Evolutionary conservation across 352 stramenopile genomes (phyloP), one percentile per base, ranked within the genome.

Genomic region (Thalassiosira mediterranea): DNA sequence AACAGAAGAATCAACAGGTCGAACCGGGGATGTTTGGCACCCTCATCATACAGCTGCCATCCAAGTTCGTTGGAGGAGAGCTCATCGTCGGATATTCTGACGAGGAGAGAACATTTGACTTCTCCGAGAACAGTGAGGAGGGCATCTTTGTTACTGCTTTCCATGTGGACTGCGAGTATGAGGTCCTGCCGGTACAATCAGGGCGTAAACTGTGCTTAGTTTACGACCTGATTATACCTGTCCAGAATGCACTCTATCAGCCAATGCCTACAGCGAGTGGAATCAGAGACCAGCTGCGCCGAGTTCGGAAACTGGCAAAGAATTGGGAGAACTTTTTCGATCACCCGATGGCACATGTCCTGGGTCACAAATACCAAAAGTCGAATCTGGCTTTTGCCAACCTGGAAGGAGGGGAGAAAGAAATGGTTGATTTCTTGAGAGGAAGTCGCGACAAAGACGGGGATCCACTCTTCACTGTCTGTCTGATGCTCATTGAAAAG

Each of bases 11-110:
- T 34, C 66, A 52, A 19, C 60, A 79, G 32, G 73, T 73, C 26
- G 60, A 62, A 34, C 4, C 10, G 4, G 70, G 70, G 10, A 79
- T 79, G 70, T 79, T 79, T 63, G 70, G 57, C n/a, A 73, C 69
- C n/a, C 31, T 79, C 3, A 42, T 79, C 7, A 72, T 79, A 54
- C 53, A 74, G 15, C 53, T 74, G 11, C 70, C 70, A 19, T 48
- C 47, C 25, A 61, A 57, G 34, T 72, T 71, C 56, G 26, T 37
- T 7, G 31, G 44, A 31, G 57, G 57, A 38, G 31, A 23, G 13
- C 38, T 76, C 34, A 3, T 47, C 7, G 62, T 72, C 29, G 37
- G 26, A 13, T 52, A 72, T 42, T n/a, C 26, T 31, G 49, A 51
- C 10, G 29, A 49, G 2, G 26, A 52, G 15, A 52, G 26, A 21